Base-by-base conservation (phyloP, 495 filamentous ascomycete species). In the Parmelia sp. region DNA sequence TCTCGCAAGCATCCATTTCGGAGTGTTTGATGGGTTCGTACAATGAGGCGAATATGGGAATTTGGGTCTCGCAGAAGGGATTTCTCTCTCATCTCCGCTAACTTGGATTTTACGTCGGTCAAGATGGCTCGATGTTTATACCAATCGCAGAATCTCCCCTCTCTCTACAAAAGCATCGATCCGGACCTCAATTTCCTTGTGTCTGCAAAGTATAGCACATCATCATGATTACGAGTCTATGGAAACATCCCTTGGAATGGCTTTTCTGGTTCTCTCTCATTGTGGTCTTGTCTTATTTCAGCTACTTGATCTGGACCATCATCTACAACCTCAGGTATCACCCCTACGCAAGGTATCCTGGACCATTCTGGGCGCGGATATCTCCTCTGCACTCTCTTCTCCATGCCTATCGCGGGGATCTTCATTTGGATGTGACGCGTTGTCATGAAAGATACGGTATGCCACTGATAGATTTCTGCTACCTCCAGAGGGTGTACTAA, bases 271-370 rank as follows among this genome's bases (percentile, higher is more conserved):
- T 21, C 40, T 44, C 12, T 44, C 2, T 21, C 12, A 44, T 21
- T 19, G 12, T 44, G 17, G 40, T 19, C 40, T 44, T 44, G 40
- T 44, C 40, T 7, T 44, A 17, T 44, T 3, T 21, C 15, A 21
- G 40, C 40, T 44, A 21, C 40, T 44, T 44, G 15, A 12, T 17
- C 21, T 14, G 19, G 40, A 44, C 40, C 40, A 44, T 44, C 56
- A 66, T 82, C 58, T 87, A 88, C 71, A 72, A 78, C 19, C 44
- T 86, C 45, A 83, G 78, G 65, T 80, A 88, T 68, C 87, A 89
- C 69, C 86, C 86, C 9, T 71, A 87, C 10, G 79, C 83, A 21
- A 84, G 82, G 67, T 89, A 88, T 65, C 86, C 86, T 3, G 86
- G 86, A 0, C 86, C 86, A 0, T 74, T 83, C 39, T 71, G 85